Conservation (phyloP, 139 green algal genomes). For the Chlorella sorokiniana region DNA sequence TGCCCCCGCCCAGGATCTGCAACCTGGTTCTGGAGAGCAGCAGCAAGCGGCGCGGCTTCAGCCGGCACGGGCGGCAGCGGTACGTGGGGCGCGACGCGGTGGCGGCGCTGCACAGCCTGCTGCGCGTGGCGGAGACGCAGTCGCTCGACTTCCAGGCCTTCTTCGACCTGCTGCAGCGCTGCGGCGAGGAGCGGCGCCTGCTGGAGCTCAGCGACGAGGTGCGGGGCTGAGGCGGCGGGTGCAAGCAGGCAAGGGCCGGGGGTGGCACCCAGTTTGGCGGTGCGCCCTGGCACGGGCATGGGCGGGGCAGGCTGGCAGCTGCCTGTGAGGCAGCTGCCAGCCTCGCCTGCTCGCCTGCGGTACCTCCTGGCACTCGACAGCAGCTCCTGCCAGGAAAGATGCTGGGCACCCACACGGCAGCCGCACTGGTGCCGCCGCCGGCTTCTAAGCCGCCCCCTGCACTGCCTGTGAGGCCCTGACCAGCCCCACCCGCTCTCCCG, state of each 20-base stretch:
- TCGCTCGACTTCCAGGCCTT: constrained; percentile 51
- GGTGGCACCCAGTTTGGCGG: background rate
- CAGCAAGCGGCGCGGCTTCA: constrained; percentile 19
- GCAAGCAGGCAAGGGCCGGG: background rate
- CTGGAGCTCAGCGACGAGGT: constrained; percentile 53
- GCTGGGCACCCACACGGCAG: background rate
- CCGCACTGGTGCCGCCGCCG: background rate
- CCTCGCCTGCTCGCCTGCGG: too few relatives aligned
- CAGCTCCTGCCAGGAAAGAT: background rate
- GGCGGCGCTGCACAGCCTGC: constrained; percentile 44
- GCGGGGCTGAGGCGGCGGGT: background rate
- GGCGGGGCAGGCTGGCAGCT: background rate
- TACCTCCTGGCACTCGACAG: too few relatives aligned
- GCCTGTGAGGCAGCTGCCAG: too few relatives aligned
- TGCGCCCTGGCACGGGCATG: background rate
- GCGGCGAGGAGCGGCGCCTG: constrained; percentile 48
- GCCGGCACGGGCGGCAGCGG: constrained; percentile 2
- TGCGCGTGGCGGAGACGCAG: constrained; percentile 47
- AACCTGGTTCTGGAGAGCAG: constrained; percentile 43
- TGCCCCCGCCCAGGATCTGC: constrained; percentile 33
- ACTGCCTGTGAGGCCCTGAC: too few relatives aligned
- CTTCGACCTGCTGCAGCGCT: constrained; percentile 59
- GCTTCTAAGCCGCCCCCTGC: background rate
- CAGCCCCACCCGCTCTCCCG: background rate
- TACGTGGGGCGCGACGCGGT: constrained; percentile 49